These are phyloP conservation scores for Neoboletus magnificus DNA, from an alignment of 768 basidiomycete species.

Conservation along the genomic window DNA sequence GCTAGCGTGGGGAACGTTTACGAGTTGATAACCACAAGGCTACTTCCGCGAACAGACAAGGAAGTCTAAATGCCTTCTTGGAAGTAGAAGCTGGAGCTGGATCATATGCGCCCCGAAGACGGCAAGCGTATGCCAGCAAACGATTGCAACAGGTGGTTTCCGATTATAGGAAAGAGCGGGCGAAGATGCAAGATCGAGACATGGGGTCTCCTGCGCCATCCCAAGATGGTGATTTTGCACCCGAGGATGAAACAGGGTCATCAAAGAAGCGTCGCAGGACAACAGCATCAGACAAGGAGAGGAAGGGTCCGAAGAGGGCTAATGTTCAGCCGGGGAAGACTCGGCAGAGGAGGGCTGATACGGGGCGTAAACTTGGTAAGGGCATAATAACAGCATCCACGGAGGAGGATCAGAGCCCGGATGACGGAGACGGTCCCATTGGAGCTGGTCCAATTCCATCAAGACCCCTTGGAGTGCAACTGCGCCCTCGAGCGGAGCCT, in stretches of 20 bases:
- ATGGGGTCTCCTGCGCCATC: conserved; percentile 16
- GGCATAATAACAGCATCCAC: background rate
- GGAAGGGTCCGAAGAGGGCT: background rate
- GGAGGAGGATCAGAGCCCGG: conserved; percentile 19
- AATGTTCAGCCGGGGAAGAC: background rate
- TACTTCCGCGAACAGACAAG: conserved; percentile 70
- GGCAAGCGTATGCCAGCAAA: conserved; percentile 82
- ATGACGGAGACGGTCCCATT: conserved; percentile 10
- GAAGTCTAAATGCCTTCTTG: conserved; percentile 72
- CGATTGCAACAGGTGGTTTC: conserved; percentile 83
- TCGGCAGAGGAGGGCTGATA: conserved; percentile 1
- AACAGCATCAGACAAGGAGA: conserved; percentile 14
- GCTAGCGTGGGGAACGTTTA: background rate
- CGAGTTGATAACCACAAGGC: conserved; percentile 36
- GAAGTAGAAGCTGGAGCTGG: conserved; percentile 66
- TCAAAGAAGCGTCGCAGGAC: conserved; percentile 33
- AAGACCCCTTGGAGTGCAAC: conserved; percentile 27
- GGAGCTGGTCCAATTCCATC: conserved; percentile 8
- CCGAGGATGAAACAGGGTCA: conserved; percentile 25
- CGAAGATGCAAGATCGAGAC: conserved; percentile 15
- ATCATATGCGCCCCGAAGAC: conserved; percentile 70
- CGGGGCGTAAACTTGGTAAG: background rate
- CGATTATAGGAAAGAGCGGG: conserved; percentile 60
- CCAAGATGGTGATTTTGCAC: conserved; percentile 27
- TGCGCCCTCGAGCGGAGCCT: conserved; percentile 45